A percentile compares a stretch with the other conserved stretches of the same genome.
These are phyloP conservation scores for Diaporthe ampelina DNA, from an alignment of 2,329 filamentous ascomycete genomes.

Conservation along the genomic window DNA sequence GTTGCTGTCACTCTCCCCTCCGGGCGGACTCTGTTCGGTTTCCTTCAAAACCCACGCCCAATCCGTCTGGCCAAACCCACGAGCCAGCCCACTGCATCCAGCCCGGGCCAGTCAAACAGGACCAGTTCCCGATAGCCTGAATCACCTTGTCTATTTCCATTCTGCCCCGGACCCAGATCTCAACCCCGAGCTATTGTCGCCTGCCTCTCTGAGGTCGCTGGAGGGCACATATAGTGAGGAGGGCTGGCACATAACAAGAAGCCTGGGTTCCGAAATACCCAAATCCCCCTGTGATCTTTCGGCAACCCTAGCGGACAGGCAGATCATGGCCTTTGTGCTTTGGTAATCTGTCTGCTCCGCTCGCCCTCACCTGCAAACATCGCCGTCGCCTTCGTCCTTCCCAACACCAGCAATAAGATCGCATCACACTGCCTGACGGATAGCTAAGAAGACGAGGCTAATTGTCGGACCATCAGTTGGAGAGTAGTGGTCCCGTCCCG, in stretches of 20 bases:
- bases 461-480: conserved; percentile 31
- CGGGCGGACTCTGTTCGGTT: not conserved
- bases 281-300: conserved; percentile 9
- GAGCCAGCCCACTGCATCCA: conserved; percentile 4
- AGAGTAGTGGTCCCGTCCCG: conserved; percentile 21
- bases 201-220: conserved; percentile 13
- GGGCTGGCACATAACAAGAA: conserved; percentile 23
- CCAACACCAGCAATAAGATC: conserved; percentile 14
- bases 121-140: conserved; percentile 20
- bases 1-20: not conserved
- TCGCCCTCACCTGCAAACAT: conserved; percentile 8
- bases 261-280: conserved; percentile 9
- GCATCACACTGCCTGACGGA: conserved; percentile 14
- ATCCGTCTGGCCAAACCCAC: not conserved
- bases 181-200: conserved; percentile 29
- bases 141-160: conserved; percentile 15
- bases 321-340: conserved; percentile 22
- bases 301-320: conserved; percentile 14
- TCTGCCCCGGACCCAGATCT: conserved; percentile 23
- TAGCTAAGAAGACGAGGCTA: conserved; percentile 24
- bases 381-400: conserved; percentile 22
- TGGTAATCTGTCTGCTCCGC: conserved; percentile 24
- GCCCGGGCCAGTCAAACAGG: conserved; percentile 17
- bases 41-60: conserved; percentile 21
- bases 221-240: conserved; percentile 23